Conservation (phyloP, 176 grass and related monocot species). For the Triticum timopheevii region DNA sequence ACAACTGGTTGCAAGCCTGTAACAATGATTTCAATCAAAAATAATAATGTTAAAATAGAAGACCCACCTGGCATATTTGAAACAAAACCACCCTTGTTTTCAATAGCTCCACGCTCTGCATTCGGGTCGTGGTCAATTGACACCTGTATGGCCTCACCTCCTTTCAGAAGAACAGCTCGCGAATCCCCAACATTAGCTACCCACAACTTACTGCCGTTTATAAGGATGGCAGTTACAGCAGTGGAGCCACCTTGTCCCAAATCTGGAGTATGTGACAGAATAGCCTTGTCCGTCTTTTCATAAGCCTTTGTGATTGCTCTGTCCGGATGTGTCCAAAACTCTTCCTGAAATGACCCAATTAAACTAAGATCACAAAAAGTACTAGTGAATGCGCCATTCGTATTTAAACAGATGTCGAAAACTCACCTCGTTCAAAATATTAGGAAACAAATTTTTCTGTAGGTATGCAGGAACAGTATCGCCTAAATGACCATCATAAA, state of each 20-base stretch:
- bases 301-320: conserved; percentile 74
- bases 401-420: not conserved
- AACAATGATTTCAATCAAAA: not conserved
- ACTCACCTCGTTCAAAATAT: conserved; percentile 67
- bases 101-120: conserved; percentile 63
- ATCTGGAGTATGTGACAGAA: conserved; percentile 74
- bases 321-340: conserved; percentile 80
- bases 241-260: conserved; percentile 83
- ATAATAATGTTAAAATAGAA: not conserved
- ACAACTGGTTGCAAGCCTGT: not conserved
- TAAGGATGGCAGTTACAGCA: conserved; percentile 86
- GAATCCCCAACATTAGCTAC: conserved; percentile 93
- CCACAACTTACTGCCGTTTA: conserved; percentile 70
- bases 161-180: conserved; percentile 82
- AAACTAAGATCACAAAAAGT: not conserved
- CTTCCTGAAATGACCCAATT: conserved; percentile 54
- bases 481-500: conserved; percentile 81
- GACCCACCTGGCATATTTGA: conserved; percentile 85
- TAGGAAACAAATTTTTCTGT: conserved; percentile 64
- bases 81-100: conserved; percentile 88
- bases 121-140: conserved; percentile 87
- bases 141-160: conserved; percentile 63
- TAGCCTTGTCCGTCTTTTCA: conserved; percentile 81
- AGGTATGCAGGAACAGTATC: conserved; percentile 62
- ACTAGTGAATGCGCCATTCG: not conserved